Evolutionary conservation across 139 green algal genomes (phyloP), one percentile per base, ranked within the genome.

Genomic region (Chlamydomonas sp.): DNA sequence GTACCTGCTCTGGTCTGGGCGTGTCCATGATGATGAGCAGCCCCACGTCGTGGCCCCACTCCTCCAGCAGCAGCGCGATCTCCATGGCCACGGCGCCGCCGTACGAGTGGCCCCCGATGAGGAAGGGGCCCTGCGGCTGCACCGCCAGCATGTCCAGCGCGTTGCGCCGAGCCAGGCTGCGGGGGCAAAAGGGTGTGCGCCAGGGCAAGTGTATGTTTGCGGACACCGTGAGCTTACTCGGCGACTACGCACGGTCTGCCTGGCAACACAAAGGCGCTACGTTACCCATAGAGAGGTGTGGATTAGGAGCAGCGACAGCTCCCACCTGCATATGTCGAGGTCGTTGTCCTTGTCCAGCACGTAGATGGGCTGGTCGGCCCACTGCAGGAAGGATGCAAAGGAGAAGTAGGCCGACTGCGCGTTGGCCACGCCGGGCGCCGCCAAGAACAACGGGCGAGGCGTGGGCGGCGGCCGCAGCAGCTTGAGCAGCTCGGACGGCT

Each of bases 281-380:
- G 31, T 49, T 49, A 49, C 31, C 31, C 31, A 49, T 49, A 49
- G 31, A 49, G 31, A 49, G 31, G 31, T 49, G 31, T 49, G 31
- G 31, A 0, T 49, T 49, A 49, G 31, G 31, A 49, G 31, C 31
- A 49, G 31, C 31, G 31, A 71, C 66, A 71, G 12, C 12, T 49
- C 83, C 0, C 15, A 83, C 84, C 75, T 83, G 3, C 3, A 68
- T 17, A 98, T 94, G 89, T 95, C 93, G 14, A 98, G 89, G 85
- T 98, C 95, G 79, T 98, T 98, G 93, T 98, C 96, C 90, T 98
- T 98, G 90, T 98, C 96, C 77, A 98, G 88, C 68, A 98, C 95
- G 68, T 97, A 98, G 80, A 98, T 98, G 71, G 96, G 96, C 91
- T 98, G 95, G 74, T 93, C 94, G 69, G 80, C 85, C 90, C 90